Conservation (phyloP, 2,329 filamentous ascomycete species). For the Colletotrichum lindemuthianum region DNA sequence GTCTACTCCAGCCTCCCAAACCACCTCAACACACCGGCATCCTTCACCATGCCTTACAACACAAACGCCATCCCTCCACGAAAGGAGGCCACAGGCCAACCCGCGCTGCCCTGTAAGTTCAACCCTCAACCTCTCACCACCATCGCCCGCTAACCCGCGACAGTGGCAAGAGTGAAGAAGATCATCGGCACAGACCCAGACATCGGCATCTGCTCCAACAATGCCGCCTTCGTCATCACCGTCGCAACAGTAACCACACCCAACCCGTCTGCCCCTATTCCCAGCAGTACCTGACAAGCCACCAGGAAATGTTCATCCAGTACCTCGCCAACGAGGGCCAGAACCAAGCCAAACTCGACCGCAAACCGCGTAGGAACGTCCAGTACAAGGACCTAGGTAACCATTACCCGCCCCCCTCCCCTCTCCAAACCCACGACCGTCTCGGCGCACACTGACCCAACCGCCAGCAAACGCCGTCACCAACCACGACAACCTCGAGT, state of each 20-base stretch:
- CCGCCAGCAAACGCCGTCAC: constrained; percentile 80
- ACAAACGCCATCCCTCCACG: constrained; percentile 82
- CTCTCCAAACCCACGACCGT: constrained; percentile 15
- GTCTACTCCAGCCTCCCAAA: neutral
- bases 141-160: constrained; percentile 21
- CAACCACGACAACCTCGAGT: constrained; percentile 93
- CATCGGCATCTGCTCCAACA: constrained; percentile 86
- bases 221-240: constrained; percentile 93
- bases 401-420: constrained; percentile 37
- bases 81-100: constrained; percentile 85
- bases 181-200: constrained; percentile 92
- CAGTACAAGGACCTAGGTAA: constrained; percentile 94
- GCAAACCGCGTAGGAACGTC: constrained; percentile 91
- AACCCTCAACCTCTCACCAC: constrained; percentile 21
- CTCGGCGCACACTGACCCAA: neutral
- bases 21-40: neutral
- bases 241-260: constrained; percentile 77
- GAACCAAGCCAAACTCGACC: constrained; percentile 88
- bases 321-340: constrained; percentile 87
- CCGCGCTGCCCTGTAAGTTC: constrained; percentile 81
- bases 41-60: constrained; percentile 82
- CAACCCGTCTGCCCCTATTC: neutral
- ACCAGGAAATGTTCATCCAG: constrained; percentile 92
- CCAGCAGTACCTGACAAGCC: neutral
- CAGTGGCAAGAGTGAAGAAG: constrained; percentile 95